Base-by-base conservation (phyloP, 805 yeast species). In the Starmerella stigmatis region DNA sequence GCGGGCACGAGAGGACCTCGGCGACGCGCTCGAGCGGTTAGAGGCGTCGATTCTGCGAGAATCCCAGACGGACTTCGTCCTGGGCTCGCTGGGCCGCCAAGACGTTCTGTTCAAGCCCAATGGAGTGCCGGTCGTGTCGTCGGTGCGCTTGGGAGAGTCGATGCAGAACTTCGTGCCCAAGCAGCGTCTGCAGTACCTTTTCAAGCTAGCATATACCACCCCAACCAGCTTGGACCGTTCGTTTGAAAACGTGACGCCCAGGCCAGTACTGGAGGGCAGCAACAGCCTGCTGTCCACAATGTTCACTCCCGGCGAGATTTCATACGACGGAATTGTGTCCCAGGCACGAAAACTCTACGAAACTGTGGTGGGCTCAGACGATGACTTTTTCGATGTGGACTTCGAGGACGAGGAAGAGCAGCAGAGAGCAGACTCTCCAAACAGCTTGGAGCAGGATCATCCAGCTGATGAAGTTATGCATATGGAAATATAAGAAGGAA, bases 321-420 rank as follows among this genome's bases (percentile, higher is more conserved):
- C 94, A 30, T 89, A 86, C 62, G 96, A 89, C 61, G 97, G 96
- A 25, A 75, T 84, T 4, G 75, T 89, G 16, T 78, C 88, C 2
- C 92, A 86, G 49, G 86, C 88, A 6, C 81, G 78, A 59, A 66
- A 75, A 17, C 61, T 89, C 33, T 89, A 85, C 61, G 78, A 76
- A 49, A 70, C 73, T 46, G 79, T 89, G 50, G 94, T 92, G 10
- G 97, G 97, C 9, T 75, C 94, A 2, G 92, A 83, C 60, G 96
- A 89, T 57, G 97, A 89, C 64, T 92, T 92, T 66, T 89, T 89
- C 60, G 95, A 86, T 62, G 84, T 89, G 33, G 97, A 89, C 64
- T 89, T 89, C 60, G 96, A 89, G 64, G 97, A 89, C 61, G 96
- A 86, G 17, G 94, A 83, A 35, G 88, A 78, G 28, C 73, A 68